Conservation (phyloP, 2,329 filamentous ascomycete species). For the Penicillium palitans region DNA sequence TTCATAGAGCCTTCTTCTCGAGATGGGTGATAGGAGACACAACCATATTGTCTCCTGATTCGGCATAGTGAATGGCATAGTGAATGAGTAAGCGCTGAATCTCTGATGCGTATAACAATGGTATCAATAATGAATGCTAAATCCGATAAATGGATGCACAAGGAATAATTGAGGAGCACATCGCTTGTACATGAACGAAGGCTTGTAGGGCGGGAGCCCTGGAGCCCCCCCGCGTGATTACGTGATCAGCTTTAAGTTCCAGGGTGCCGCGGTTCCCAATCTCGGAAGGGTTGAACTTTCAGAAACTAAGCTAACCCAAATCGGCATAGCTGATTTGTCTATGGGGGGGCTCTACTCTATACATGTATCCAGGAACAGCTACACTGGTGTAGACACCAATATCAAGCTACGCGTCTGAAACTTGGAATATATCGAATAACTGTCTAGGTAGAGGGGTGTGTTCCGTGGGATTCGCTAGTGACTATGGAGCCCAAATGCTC, state of each 20-base stretch:
- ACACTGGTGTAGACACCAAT: background rate
- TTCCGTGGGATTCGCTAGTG: too few relatives aligned
- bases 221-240: background rate
- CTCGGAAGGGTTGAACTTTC: too few relatives aligned
- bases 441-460: background rate
- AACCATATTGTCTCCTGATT: background rate
- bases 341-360: too few relatives aligned
- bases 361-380: too few relatives aligned
- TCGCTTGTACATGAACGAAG: background rate
- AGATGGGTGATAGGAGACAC: background rate
- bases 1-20: background rate
- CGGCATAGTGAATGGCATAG: background rate
- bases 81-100: background rate
- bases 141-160: background rate
- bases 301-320: background rate
- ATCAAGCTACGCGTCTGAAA: background rate
- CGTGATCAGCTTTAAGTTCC: background rate
- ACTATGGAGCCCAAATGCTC: too few relatives aligned
- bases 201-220: background rate
- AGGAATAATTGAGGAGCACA: background rate
- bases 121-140: background rate
- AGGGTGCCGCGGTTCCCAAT: background rate
- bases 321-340: conserved; percentile 4
- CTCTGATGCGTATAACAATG: too few relatives aligned
- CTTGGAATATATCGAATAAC: too few relatives aligned